Evolutionary conservation across 2,329 filamentous ascomycete genomes (phyloP).

Genomic region (Colletotrichum aenigma): DNA sequence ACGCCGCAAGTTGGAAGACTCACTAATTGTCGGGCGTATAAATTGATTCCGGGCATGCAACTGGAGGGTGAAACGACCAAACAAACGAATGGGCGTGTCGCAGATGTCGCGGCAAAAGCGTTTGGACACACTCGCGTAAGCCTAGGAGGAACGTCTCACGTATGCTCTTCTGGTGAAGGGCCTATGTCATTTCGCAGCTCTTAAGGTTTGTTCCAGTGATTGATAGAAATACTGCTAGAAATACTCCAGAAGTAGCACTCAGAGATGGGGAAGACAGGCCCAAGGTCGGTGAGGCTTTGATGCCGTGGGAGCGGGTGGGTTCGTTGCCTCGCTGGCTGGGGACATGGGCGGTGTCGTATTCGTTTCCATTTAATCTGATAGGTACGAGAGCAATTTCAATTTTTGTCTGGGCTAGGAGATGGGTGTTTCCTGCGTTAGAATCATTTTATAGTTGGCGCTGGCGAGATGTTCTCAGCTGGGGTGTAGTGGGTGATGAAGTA

Average conservation of each 20-base stretch:
- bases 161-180: not conserved
- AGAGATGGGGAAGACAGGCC: fast-evolving
- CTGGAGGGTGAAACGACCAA: fast-evolving
- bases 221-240: fast-evolving
- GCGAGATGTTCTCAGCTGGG: not conserved
- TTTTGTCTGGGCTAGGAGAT: not conserved
- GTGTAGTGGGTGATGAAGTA: not conserved
- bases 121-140: not conserved
- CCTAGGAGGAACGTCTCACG: not conserved
- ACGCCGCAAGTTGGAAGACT: not conserved
- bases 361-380: too few species aligned
- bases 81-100: too few species aligned
- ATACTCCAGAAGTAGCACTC: not conserved
- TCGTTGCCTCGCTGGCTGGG: not conserved
- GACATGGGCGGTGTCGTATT: not conserved
- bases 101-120: not conserved
- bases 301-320: not conserved
- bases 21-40: not conserved
- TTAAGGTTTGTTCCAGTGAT: fast-evolving
- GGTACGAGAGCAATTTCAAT: too few species aligned
- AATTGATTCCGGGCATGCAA: not conserved
- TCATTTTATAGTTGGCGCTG: not conserved
- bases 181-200: fast-evolving
- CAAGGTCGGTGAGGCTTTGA: fast-evolving
- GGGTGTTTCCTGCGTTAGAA: not conserved